These are phyloP conservation scores for Amylocystis lapponica DNA, from an alignment of 768 basidiomycete species.

Conservation along the genomic window DNA sequence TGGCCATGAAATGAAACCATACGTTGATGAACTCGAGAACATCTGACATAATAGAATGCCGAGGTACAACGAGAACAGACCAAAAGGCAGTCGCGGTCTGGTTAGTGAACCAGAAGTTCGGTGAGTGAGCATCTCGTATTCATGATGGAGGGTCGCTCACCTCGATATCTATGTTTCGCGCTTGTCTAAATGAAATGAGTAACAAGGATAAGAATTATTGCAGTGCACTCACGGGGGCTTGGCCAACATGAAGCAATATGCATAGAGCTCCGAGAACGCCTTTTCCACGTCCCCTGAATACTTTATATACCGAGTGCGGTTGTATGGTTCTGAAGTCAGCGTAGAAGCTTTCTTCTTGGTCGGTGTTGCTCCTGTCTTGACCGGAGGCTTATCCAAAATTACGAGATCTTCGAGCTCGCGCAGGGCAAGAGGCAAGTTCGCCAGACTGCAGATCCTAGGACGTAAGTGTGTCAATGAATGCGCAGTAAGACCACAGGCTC, in stretches of 20 bases:
- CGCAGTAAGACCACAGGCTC: constrained; percentile 6
- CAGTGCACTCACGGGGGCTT: constrained; percentile 58
- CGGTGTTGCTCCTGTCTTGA: constrained; percentile 16
- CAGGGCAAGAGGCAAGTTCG: constrained; percentile 43
- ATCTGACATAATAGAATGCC: constrained; percentile 60
- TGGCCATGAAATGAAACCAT: constrained; percentile 12
- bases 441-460: constrained; percentile 44
- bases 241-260: constrained; percentile 63
- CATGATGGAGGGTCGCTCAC: constrained; percentile 30
- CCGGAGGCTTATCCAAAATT: constrained; percentile 38
- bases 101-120: background rate
- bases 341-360: constrained; percentile 33
- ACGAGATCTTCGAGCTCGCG: constrained; percentile 62
- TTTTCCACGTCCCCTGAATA: constrained; percentile 44
- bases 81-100: constrained; percentile 71
- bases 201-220: background rate
- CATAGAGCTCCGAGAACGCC: constrained; percentile 62
- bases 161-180: constrained; percentile 79
- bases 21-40: constrained; percentile 65
- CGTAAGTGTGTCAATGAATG: constrained; percentile 1
- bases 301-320: constrained; percentile 42
- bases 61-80: constrained; percentile 66
- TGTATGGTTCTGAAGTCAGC: constrained; percentile 47
- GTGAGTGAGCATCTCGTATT: background rate
- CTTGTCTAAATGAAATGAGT: constrained; percentile 38